phyloP scores from a whole-genome alignment of 2,329 filamentous ascomycete genomes.

The Ascochyta clinopodiicola region DNA sequence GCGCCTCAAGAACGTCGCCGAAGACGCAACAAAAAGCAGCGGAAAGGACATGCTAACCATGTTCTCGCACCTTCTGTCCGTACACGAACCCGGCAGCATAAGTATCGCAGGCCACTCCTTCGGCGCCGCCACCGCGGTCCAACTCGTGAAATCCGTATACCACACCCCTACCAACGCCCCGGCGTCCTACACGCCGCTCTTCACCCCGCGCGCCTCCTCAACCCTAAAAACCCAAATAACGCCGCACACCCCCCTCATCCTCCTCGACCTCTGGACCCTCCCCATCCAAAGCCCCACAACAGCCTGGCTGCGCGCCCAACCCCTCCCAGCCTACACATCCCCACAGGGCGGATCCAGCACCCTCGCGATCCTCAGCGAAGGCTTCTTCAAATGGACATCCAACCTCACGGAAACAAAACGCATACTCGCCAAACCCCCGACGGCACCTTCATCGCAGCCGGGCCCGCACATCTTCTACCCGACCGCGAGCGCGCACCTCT shows the following conservation, averaged over 20 bases:
- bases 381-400: slow-evolving; percentile 78
- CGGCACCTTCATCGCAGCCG: slow-evolving; percentile 52
- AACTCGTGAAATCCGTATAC: slow-evolving; percentile 80
- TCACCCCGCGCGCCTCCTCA: slow-evolving; percentile 62
- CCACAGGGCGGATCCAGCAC: slow-evolving; percentile 62
- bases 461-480: slow-evolving; percentile 77
- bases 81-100: slow-evolving; percentile 74
- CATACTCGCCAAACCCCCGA: slow-evolving; percentile 65
- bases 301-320: slow-evolving; percentile 71
- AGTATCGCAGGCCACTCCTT: slow-evolving; percentile 83
- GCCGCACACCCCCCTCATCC: slow-evolving; percentile 67
- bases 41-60: slow-evolving; percentile 59
- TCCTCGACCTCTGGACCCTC: slow-evolving; percentile 84
- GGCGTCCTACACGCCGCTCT: slow-evolving; percentile 64
- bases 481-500: slow-evolving; percentile 75
- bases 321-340: slow-evolving; percentile 70
- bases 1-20: slow-evolving; percentile 54
- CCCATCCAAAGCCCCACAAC: slow-evolving; percentile 71
- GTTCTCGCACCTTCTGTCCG: slow-evolving; percentile 68
- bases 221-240: slow-evolving; percentile 71
- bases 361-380: slow-evolving; percentile 75
- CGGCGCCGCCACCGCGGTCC: slow-evolving; percentile 74
- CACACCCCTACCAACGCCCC: slow-evolving; percentile 62
- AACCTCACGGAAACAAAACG: slow-evolving; percentile 75
- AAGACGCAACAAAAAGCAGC: slow-evolving; percentile 47